Base-by-base conservation (phyloP, 495 filamentous ascomycete genomes). In the Pyrenula aspistea region DNA sequence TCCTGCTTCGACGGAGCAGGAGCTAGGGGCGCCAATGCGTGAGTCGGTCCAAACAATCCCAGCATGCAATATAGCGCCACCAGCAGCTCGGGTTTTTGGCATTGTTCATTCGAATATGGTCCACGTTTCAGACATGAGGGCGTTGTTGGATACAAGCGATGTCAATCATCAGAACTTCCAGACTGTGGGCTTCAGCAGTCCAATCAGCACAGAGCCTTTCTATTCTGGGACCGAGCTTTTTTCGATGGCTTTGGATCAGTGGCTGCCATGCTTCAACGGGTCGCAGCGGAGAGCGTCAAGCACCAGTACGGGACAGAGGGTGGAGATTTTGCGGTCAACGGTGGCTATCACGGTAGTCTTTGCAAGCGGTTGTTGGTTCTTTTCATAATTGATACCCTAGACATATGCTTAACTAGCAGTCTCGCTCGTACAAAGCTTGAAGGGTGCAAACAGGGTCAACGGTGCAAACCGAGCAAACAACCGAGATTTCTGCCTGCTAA, bases 81-180 rank as follows among this genome's bases (percentile, higher is more conserved):
- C 19, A 0, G 36, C 64, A 49, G 59, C 66, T 12, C 67, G 67
- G 31, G 51, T 83, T 1, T 83, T 83, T 60, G 80, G 79, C 12
- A 75, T 78, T 58, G 58, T 81, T 48, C 63, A 81, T 60, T 49
- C 61, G 24, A 69, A 71, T 15, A 69, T 75, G 10, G 69, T 73
- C 60, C 80, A 82, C 64, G 76, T 73, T 57, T 82, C 72, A 65
- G 80, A 82, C 64, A 74, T 82, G 52, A 60, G 60, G 12, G 60
- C 59, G 1, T 42, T 51, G 0, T 68, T 68, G 54, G 63, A 52
- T 2, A 65, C 60, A 0, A 73, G 69, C 0, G 62, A 59, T 24
- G 59, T 55, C 4, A 42, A 42, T 42, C 31, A 42, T 15, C 31
- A 42, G 15, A 42, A 42, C 15, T 42, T 42, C 31, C 4, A 15